These are phyloP conservation scores for Coemansia sp. DNA, from an alignment of 192 early-diverging fungal species.

Conservation along the genomic window DNA sequence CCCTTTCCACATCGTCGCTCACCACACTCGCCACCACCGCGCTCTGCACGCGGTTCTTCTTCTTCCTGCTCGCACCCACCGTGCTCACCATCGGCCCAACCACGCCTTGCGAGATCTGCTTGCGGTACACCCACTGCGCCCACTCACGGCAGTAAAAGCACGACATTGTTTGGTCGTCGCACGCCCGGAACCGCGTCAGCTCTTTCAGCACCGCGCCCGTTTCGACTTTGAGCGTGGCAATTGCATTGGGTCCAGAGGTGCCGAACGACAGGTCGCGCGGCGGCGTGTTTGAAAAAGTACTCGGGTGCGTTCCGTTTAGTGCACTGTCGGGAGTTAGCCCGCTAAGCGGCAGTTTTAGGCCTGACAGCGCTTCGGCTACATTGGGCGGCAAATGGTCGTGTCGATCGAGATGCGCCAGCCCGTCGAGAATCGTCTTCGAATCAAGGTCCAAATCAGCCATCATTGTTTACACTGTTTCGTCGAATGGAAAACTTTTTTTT, in stretches of 20 bases:
- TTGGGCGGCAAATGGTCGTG: constrained; percentile 41
- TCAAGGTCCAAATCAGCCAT: constrained; percentile 53
- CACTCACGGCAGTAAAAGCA: constrained; percentile 80
- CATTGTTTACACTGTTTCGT: constrained; percentile 14
- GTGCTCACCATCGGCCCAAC: background rate
- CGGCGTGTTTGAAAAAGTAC: background rate
- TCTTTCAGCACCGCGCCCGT: constrained; percentile 64
- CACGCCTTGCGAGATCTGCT: constrained; percentile 48
- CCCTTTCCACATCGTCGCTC: constrained; percentile 23
- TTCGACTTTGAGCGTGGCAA: constrained; percentile 64
- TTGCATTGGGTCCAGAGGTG: constrained; percentile 24
- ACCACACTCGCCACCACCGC: background rate
- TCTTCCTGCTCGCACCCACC: constrained; percentile 21
- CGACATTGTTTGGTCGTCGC: constrained; percentile 63
- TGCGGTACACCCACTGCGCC: constrained; percentile 74
- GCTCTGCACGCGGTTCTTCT: constrained; percentile 33
- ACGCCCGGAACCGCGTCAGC: constrained; percentile 65
- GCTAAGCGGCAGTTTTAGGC: background rate
- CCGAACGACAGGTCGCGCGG: background rate
- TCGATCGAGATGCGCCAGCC: constrained; percentile 48
- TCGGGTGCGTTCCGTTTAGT: background rate
- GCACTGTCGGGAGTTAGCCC: constrained; percentile 4
- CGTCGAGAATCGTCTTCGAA: constrained; percentile 52
- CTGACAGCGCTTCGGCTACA: constrained; percentile 12
- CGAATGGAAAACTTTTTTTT: constrained; percentile 5